Percentiles rank a stretch among this genome's conserved stretches.
phyloP scores from a whole-genome alignment of 1,284 basidiomycete species.

The Xerocomus nothofagi region DNA sequence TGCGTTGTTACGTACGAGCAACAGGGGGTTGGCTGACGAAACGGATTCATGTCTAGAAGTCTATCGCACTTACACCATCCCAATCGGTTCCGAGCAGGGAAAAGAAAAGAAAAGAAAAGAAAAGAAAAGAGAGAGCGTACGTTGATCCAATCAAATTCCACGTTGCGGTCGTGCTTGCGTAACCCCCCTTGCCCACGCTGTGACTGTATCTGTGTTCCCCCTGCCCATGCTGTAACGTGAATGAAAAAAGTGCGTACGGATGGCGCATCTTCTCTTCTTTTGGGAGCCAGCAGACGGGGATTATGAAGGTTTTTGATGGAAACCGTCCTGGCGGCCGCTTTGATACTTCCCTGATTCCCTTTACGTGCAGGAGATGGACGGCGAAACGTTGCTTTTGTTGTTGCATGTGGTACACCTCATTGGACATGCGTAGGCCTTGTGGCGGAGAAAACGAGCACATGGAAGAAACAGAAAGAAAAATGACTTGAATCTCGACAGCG shows the following conservation, averaged over 20 bases:
- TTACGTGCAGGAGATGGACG: slow-evolving; percentile 24
- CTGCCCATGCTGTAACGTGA: not conserved
- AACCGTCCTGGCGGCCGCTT: slow-evolving; percentile 7
- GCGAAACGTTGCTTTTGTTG: slow-evolving; percentile 5
- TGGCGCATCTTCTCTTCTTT: slow-evolving; percentile 6
- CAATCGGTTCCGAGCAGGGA: slow-evolving; percentile 19
- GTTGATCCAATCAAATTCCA: slow-evolving; percentile 16
- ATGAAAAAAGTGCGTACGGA: slow-evolving; percentile 5
- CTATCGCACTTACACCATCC: not conserved
- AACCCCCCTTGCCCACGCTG: not conserved
- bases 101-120: not conserved
- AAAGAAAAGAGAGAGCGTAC: slow-evolving; percentile 2
- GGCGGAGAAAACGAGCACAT: slow-evolving; percentile 10
- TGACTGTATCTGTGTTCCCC: slow-evolving; percentile 2
- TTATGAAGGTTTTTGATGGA: slow-evolving; percentile 16
- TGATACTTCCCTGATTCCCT: slow-evolving; percentile 11
- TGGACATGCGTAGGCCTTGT: slow-evolving; percentile 25
- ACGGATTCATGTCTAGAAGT: slow-evolving; percentile 8
- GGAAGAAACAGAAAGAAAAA: not conserved
- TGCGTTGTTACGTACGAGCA: slow-evolving; percentile 14
- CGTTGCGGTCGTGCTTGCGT: slow-evolving; percentile 8
- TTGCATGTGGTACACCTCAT: slow-evolving; percentile 23
- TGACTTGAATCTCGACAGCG: not conserved
- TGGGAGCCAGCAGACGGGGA: slow-evolving; percentile 4
- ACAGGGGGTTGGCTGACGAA: not conserved